Evolutionary conservation across 176 grass and related monocot genomes (phyloP), one percentile per base, ranked within the genome.

Genomic region (Luzula sylvatica): DNA sequence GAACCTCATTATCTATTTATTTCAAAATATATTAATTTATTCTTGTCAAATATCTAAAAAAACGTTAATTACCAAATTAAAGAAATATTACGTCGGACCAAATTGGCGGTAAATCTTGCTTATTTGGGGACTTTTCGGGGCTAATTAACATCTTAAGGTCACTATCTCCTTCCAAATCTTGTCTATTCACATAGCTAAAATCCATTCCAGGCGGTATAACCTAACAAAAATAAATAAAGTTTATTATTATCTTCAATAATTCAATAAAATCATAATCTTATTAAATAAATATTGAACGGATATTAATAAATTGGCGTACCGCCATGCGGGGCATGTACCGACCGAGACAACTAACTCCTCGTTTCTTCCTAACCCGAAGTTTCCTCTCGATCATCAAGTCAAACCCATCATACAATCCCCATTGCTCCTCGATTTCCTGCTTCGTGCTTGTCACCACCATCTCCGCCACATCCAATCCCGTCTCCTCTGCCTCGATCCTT

Each of bases 341-440:
- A 0, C 90, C 90, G 2, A 89, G 90, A 69, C 90, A 89, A 58
- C 77, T 82, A 22, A 96, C 58, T 1, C 90, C 74, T 4, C 77
- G 49, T 15, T 72, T 75, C 16, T 77, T 80, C 1, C 90, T 59
- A 6, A 96, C 53, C 17, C 90, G 65, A 21, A 96, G 84, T 39
- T 96, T 96, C 5, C 90, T 67, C 67, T 96, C 84, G 20, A 96
- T 55, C 50, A 49, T 66, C 28, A 65, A 53, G 45, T 96, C 90
- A 20, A 96, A 96, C 0, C 90, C 90, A 39, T 96, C 84, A 58
- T 96, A 96, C 38, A 88, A 57, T 0, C 90, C 90, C 90, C 90
- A 96, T 71, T 96, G 90, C 77, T 96, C 90, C 67, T 96, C 84
- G 28, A 96, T 52, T 74, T 96, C 90, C 67, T 96, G 90, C 58